phyloP scores from a whole-genome alignment of 2,329 filamentous ascomycete genomes.

The Ophiostoma pallidulum region DNA sequence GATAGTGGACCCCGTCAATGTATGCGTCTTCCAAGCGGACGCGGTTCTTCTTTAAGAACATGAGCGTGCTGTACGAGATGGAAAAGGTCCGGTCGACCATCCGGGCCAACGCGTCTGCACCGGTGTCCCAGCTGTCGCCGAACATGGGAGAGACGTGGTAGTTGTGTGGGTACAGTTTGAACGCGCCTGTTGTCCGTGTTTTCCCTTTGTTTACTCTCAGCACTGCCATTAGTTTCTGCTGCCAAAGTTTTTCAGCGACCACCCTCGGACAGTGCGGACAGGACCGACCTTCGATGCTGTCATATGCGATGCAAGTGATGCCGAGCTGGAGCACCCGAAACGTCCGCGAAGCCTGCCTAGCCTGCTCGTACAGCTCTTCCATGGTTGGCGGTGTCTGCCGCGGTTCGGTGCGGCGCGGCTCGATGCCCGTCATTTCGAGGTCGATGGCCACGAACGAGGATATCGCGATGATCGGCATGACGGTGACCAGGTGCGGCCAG shows the following conservation, averaged over 20 bases:
- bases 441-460: slow-evolving; percentile 28
- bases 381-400: slow-evolving; percentile 4
- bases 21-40: slow-evolving; percentile 22
- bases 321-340: slow-evolving; percentile 29
- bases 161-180: slow-evolving; percentile 21
- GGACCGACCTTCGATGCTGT: slow-evolving; percentile 8
- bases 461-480: slow-evolving; percentile 23
- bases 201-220: too few species aligned
- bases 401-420: background rate
- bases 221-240: background rate
- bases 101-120: slow-evolving; percentile 15
- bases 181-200: slow-evolving; percentile 15
- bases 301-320: slow-evolving; percentile 24
- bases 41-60: slow-evolving; percentile 22
- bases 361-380: slow-evolving; percentile 21
- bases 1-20: slow-evolving; percentile 23
- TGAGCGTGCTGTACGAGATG: slow-evolving; percentile 22
- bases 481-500: slow-evolving; percentile 21
- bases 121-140: background rate
- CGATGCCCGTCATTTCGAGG: slow-evolving; percentile 30
- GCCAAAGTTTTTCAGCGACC: too few species aligned
- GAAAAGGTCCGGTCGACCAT: slow-evolving; percentile 21
- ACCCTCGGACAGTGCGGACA: too few species aligned
- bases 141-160: slow-evolving; percentile 25
- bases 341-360: slow-evolving; percentile 22